These are phyloP conservation scores for Tricholoma matsutake DNA, from an alignment of 768 basidiomycete genomes.

Conservation along the genomic window DNA sequence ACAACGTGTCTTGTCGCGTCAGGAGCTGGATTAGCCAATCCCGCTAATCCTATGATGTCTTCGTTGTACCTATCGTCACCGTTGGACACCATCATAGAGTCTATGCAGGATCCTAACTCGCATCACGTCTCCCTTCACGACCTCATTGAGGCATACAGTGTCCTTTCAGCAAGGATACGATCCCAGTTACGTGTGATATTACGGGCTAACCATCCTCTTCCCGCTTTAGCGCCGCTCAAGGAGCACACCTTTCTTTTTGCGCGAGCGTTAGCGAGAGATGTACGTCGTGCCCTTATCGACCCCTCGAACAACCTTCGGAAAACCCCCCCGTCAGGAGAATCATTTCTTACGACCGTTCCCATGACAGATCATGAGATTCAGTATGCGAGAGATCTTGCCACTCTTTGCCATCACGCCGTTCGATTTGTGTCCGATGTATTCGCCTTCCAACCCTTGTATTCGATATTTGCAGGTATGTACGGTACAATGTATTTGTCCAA, in stretches of 20 bases:
- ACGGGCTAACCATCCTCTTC: constrained; percentile 7
- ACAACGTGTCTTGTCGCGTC: background rate
- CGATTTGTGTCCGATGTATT: constrained; percentile 50
- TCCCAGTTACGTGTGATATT: constrained; percentile 20
- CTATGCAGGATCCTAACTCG: constrained; percentile 33
- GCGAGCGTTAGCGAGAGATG: constrained; percentile 48
- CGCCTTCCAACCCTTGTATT: constrained; percentile 41
- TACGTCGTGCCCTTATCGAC: constrained; percentile 39
- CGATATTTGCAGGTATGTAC: constrained; percentile 48
- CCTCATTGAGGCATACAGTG: constrained; percentile 59
- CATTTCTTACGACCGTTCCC: constrained; percentile 15
- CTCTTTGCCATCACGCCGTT: constrained; percentile 53
- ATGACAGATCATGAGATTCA: constrained; percentile 37
- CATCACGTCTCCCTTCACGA: constrained; percentile 46
- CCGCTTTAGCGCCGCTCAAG: constrained; percentile 29
- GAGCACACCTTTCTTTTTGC: constrained; percentile 32
- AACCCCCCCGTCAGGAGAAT: constrained; percentile 11
- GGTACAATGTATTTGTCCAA: background rate
- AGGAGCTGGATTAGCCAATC: background rate
- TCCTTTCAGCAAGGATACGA: constrained; percentile 45
- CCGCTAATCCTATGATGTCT: constrained; percentile 11
- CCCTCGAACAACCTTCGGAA: constrained; percentile 23
- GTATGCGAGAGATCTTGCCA: constrained; percentile 37
- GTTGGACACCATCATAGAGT: constrained; percentile 45
- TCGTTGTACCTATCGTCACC: constrained; percentile 37